Conservation (phyloP, 2,329 filamentous ascomycete genomes). For the Fusarium falciforme region DNA sequence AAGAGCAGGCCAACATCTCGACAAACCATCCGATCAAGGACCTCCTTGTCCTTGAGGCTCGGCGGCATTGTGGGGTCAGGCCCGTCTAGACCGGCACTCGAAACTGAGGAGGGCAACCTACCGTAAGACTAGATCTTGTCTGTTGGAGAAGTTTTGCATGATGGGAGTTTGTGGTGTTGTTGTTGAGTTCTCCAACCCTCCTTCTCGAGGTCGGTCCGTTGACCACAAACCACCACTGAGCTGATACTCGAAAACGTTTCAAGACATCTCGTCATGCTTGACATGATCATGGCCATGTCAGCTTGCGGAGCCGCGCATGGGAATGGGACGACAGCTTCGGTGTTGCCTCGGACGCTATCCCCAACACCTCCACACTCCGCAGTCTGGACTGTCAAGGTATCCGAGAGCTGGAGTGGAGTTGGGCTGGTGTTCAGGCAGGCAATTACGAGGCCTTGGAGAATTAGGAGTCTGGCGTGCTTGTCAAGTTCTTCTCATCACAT, state of each 20-base stretch:
- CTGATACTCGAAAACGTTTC: not conserved
- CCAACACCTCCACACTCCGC: not conserved
- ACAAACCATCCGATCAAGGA: not conserved
- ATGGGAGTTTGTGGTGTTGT: not conserved
- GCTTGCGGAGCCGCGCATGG: not conserved
- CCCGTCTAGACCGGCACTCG: conserved; percentile 5
- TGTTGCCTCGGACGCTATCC: not conserved
- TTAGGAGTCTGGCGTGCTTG: not conserved
- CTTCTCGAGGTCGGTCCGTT: not conserved
- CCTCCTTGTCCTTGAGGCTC: not conserved
- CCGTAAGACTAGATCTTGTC: not conserved
- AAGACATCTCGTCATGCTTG: not conserved
- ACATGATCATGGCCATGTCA: not conserved
- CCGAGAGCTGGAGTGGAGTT: not conserved
- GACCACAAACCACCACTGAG: not conserved
- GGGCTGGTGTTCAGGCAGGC: not conserved
- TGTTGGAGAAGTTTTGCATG: not conserved
- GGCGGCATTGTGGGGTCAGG: conserved; percentile 11
- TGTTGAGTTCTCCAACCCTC: conserved; percentile 3
- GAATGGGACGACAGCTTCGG: not conserved
- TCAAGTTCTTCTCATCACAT: not conserved
- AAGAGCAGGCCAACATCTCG: not conserved
- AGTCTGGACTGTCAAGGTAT: not conserved
- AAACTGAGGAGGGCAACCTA: not conserved
- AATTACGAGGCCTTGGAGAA: not conserved